Evolutionary conservation across 495 filamentous ascomycete species (phyloP).

Genomic region (Chaetomium tenue): DNA sequence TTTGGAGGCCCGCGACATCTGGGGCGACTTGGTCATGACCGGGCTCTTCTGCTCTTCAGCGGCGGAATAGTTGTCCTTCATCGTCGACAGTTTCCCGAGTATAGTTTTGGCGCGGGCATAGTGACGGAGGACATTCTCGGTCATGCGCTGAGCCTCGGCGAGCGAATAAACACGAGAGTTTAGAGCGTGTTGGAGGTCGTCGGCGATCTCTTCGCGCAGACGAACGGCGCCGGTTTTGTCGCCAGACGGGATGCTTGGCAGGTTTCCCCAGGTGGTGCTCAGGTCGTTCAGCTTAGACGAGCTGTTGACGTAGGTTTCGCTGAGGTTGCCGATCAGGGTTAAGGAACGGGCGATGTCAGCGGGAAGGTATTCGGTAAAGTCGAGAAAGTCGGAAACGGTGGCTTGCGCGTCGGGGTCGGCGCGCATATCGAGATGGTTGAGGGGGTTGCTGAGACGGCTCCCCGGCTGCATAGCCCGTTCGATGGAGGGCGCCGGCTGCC

Average conservation of each 20-base stretch:
- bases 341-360: constrained; percentile 89
- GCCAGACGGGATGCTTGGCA: constrained; percentile 58
- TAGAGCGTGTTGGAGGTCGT: constrained; percentile 68
- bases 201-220: constrained; percentile 74
- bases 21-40: constrained; percentile 51
- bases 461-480: constrained; percentile 35
- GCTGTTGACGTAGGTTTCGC: constrained; percentile 64
- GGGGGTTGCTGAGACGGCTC: constrained; percentile 32
- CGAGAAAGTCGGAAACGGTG: constrained; percentile 91
- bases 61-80: constrained; percentile 57
- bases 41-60: constrained; percentile 55
- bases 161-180: constrained; percentile 72
- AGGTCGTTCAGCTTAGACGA: constrained; percentile 69
- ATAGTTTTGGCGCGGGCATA: constrained; percentile 73
- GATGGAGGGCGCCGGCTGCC: constrained; percentile 36
- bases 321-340: constrained; percentile 80
- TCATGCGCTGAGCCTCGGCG: constrained; percentile 78
- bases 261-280: constrained; percentile 67
- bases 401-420: constrained; percentile 90
- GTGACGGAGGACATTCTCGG: constrained; percentile 74
- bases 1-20: constrained; percentile 58
- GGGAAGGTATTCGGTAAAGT: constrained; percentile 94
- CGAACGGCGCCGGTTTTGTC: constrained; percentile 45
- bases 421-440: constrained; percentile 41
- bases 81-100: constrained; percentile 72